Percentiles rank a stretch among this genome's conserved stretches.
phyloP scores from a whole-genome alignment of 495 filamentous ascomycete genomes.

The Aspergillus panamensis region DNA sequence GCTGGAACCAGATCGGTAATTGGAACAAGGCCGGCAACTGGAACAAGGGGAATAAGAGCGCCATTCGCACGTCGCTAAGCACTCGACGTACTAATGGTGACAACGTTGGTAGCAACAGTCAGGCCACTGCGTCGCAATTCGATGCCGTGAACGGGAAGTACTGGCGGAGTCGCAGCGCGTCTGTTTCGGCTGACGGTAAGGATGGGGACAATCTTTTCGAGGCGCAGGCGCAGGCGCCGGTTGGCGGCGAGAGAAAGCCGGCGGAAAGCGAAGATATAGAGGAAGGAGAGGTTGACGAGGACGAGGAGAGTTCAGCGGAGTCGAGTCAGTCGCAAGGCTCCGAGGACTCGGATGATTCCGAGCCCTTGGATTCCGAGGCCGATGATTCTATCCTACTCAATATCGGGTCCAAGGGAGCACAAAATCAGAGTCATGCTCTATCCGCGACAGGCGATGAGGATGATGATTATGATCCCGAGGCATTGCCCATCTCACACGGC shows the following conservation, averaged over 20 bases:
- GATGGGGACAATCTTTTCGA: background rate
- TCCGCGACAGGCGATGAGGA: conserved; percentile 10
- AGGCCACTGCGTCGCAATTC: conserved; percentile 26
- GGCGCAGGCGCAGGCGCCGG: no score
- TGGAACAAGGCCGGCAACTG: conserved; percentile 25
- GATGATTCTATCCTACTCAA: conserved; percentile 46
- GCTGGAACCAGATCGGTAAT: conserved; percentile 31
- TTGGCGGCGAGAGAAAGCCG: background rate
- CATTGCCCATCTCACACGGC: conserved; percentile 11
- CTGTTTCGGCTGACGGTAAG: conserved; percentile 21
- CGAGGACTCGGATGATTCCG: conserved; percentile 39
- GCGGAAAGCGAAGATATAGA: conserved; percentile 13
- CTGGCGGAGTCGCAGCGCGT: conserved; percentile 41
- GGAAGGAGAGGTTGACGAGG: conserved; percentile 25
- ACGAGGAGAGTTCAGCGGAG: conserved; percentile 16
- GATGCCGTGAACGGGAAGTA: conserved; percentile 39
- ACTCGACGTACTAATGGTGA: conserved; percentile 22
- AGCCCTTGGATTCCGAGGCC: conserved; percentile 35
- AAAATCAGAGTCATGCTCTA: conserved; percentile 11
- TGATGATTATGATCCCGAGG: conserved; percentile 29
- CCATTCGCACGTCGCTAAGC: conserved; percentile 37
- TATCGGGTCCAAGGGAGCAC: conserved; percentile 29
- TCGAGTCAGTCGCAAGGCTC: conserved; percentile 20
- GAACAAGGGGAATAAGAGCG: conserved; percentile 38
- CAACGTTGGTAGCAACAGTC: conserved; percentile 8